Evolutionary conservation across 208 protist genomes (phyloP), one percentile per base, ranked within the genome.

Genomic region (Trypanosoma lewisi): DNA sequence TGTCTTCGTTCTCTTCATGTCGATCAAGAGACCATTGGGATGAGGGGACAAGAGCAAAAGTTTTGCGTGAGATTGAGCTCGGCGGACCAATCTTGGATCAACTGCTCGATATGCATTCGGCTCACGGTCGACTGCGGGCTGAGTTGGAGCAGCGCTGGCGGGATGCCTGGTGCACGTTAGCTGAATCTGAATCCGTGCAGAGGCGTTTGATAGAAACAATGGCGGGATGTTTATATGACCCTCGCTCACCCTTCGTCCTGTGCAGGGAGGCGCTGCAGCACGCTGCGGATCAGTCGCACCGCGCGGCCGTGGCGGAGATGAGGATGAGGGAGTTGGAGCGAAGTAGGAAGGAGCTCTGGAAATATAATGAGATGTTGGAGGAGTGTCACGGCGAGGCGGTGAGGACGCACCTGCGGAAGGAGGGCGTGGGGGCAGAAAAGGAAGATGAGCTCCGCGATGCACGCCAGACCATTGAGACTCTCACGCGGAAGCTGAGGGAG

Each of bases 31-130:
- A 44, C 39, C 2, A 3, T 17, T 44, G 39, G 39, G 2, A 17
- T 44, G 39, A 47, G 19, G 19, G 31, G 2, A 28, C 25, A 4
- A 45, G 16, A 37, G 11, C 19, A 17, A 33, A 33, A 17, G 7
- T 23, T 16, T 14, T 59, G 37, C 36, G 36, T 14, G 54, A 59
- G 41, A 59, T 59, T 44, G 54, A 59, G 36, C 37, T 47, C 19
- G 54, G 54, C 11, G 54, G 36, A 2, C 54, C 54, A 5, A 59
- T 59, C 25, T 4, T 59, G 17, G 37, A 47, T 27, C 54, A 59
- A 14, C 37, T 59, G 27, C 21, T 41, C 19, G 21, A 33, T 33
- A 59, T 16, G 1, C 36, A 17, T 27, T 6, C 27, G 33, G n/a
- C 21, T 16, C 37, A 47, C 41, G 21, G 31, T 23, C 36, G 37